phyloP scores from a whole-genome alignment of 2,329 filamentous ascomycete species.

The Corinectria fuckeliana region DNA sequence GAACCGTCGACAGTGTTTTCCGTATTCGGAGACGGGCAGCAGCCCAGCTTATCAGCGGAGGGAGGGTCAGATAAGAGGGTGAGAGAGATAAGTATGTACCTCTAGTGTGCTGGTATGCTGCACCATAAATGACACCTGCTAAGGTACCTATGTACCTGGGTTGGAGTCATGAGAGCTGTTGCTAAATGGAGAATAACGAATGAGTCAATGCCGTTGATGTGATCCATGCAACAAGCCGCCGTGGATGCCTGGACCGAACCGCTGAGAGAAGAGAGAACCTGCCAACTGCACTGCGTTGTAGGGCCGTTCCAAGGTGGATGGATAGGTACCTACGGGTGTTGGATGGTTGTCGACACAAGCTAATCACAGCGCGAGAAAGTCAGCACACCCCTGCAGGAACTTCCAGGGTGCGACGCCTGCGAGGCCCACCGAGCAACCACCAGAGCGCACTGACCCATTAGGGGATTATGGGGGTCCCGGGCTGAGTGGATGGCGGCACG shows the following conservation, averaged over 20 bases:
- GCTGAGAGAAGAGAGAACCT: not conserved
- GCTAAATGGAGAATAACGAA: not conserved
- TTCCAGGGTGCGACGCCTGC: not conserved
- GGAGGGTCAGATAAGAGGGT: not conserved
- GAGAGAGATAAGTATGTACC: slow-evolving; percentile 4
- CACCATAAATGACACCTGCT: not conserved
- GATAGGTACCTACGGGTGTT: no score
- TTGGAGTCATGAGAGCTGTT: not conserved
- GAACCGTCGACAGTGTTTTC: not conserved
- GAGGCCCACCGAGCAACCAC: slow-evolving; percentile 6
- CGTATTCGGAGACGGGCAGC: not conserved
- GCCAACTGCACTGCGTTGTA: not conserved
- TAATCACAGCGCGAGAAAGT: slow-evolving; percentile 14
- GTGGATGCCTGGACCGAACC: no score
- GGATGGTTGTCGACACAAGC: slow-evolving; percentile 12
- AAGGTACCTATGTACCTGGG: not conserved
- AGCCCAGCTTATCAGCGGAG: slow-evolving; percentile 12
- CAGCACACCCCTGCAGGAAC: slow-evolving; percentile 3
- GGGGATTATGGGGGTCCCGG: not conserved
- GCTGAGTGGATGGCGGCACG: not conserved
- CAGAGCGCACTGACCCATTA: slow-evolving; percentile 11
- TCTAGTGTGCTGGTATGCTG: no score
- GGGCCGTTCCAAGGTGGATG: not conserved
- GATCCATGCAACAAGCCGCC: not conserved
- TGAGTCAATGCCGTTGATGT: not conserved